Conservation (phyloP, 2,329 filamentous ascomycete species). For the Pyrenochaeta sp. region DNA sequence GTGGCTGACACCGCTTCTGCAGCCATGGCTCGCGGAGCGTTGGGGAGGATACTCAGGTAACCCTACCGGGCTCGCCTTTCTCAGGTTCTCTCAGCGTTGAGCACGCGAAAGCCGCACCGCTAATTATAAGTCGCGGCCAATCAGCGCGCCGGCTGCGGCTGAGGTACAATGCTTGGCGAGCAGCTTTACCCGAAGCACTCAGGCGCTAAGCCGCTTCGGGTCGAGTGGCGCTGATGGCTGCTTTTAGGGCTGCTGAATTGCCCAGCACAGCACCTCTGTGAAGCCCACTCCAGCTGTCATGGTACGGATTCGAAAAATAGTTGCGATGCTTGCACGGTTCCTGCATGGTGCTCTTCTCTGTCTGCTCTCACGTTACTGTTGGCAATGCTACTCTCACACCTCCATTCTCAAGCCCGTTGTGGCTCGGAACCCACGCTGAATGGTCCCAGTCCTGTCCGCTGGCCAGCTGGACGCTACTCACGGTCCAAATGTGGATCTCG, state of each 20-base stretch:
- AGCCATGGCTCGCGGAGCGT: conserved; percentile 32
- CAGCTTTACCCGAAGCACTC: conserved; percentile 36
- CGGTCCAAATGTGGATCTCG: conserved; percentile 46
- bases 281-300: conserved; percentile 42
- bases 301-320: conserved; percentile 36
- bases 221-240: conserved; percentile 43
- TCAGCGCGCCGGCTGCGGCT: conserved; percentile 28
- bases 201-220: conserved; percentile 25
- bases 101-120: conserved; percentile 42
- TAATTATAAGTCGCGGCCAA: conserved; percentile 42
- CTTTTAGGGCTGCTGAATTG: conserved; percentile 35
- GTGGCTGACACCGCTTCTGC: conserved; percentile 43
- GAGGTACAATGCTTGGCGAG: conserved; percentile 20
- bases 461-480: conserved; percentile 48
- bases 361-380: conserved; percentile 19
- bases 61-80: conserved; percentile 29
- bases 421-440: conserved; percentile 43
- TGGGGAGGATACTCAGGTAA: conserved; percentile 32
- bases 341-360: conserved; percentile 28
- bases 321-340: conserved; percentile 35
- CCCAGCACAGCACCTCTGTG: conserved; percentile 36
- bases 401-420: conserved; percentile 34
- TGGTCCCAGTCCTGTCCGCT: conserved; percentile 30
- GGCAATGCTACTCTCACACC: conserved; percentile 41
- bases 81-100: conserved; percentile 37